Evolutionary conservation across 306 rosid genomes (phyloP), one percentile per base, ranked within the genome.

Genomic region (Alnus glutinosa): DNA sequence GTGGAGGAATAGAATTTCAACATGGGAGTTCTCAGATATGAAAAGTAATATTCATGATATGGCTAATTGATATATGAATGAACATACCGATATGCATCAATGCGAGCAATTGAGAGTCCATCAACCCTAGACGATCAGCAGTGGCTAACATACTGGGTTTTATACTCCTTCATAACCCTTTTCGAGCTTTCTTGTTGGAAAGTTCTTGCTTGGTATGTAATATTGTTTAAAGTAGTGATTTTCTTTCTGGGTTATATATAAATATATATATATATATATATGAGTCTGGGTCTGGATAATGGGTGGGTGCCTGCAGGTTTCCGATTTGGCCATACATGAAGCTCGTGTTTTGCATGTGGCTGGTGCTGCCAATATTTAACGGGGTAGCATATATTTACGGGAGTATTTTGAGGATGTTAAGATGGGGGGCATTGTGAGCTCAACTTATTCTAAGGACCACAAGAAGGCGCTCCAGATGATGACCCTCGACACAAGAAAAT

Each of bases 351-450:
- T 91, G 99, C 84, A 37, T 82, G 67, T 96, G 98, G 99, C 46
- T 96, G 63, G 98, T 96, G 34, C 79, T 96, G 78, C 99, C 99
- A 12, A 82, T 77, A 78, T 96, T 93, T 90, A 96, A 91, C 77
- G 98, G 98, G 62, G 97, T 96, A 39, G 96, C 99, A 5, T 96
- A 91, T 76, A 83, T 95, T 69, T 90, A 91, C 47, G 94, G 80
- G 79, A 95, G 89, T 63, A 72, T 68, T 69, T 97, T 84, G 79
- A 94, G 98, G 57, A 90, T 59, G 79, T 93, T 0, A 95, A 89
- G 84, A 83, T 90, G 11, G 89, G 85, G 32, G 73, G 77, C 34
- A 70, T 84, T 50, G 80, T 81, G 66, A 71, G 52, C 76, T 63
- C 87, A 3, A 39, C 4, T 54, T 80, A 90, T 52, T 84, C 92